phyloP scores from a whole-genome alignment of 768 basidiomycete species.

The Agrocybe praecox region DNA sequence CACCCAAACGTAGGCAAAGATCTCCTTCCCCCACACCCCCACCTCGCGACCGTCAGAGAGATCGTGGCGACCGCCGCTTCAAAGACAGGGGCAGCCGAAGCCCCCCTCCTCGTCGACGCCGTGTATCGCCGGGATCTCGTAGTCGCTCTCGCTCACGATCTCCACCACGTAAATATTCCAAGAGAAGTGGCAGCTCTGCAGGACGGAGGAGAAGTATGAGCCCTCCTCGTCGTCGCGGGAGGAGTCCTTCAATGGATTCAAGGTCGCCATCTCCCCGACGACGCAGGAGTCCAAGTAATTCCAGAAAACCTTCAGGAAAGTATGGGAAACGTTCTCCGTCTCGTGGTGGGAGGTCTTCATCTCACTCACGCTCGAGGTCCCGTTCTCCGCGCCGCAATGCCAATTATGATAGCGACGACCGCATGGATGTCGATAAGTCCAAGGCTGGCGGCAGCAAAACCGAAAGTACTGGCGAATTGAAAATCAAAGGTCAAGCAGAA shows the following conservation, averaged over 20 bases:
- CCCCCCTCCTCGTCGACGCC: constrained; percentile 51
- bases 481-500: constrained; percentile 76
- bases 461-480: constrained; percentile 48
- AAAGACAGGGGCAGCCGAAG: constrained; percentile 51
- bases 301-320: constrained; percentile 18
- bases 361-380: constrained; percentile 20
- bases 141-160: constrained; percentile 49
- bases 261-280: constrained; percentile 32
- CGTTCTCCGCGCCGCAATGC: constrained; percentile 6
- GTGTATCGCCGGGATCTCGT: constrained; percentile 37
- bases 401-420: constrained; percentile 1
- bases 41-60: constrained; percentile 28
- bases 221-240: constrained; percentile 25
- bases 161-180: constrained; percentile 39
- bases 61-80: constrained; percentile 30
- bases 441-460: constrained; percentile 20
- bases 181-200: constrained; percentile 45
- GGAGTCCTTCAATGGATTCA: constrained; percentile 28
- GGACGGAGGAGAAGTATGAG: constrained; percentile 34
- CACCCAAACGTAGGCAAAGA: constrained; percentile 18
- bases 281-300: constrained; percentile 30
- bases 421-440: constrained; percentile 38
- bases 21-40: constrained; percentile 39
- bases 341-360: constrained; percentile 31
- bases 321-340: constrained; percentile 20